A percentile compares a stretch with the other conserved stretches of the same genome.
These are phyloP conservation scores for Cladophialophora exuberans DNA, from an alignment of 2,329 filamentous ascomycete species.

Conservation along the genomic window DNA sequence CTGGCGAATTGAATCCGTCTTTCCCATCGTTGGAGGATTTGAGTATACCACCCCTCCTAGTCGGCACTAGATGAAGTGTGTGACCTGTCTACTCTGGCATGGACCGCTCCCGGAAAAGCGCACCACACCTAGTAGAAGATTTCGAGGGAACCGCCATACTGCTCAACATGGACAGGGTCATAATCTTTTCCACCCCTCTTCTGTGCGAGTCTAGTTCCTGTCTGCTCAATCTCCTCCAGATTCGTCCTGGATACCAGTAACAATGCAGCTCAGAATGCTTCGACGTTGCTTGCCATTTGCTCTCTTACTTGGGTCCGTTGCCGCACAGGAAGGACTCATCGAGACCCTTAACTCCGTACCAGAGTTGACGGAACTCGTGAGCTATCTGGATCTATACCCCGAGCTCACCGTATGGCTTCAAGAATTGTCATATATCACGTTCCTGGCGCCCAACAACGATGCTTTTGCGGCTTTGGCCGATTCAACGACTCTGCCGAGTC, in stretches of 20 bases:
- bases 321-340: conserved; percentile 13
- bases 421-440: conserved; percentile 55
- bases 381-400: conserved; percentile 11
- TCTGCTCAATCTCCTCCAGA: not conserved
- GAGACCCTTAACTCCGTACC: conserved; percentile 15
- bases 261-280: not conserved
- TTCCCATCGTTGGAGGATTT: not conserved
- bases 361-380: conserved; percentile 27
- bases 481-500: not conserved
- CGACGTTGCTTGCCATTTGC: not conserved
- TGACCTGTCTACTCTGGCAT: conserved; percentile 4
- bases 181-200: not conserved
- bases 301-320: conserved; percentile 1
- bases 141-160: not conserved
- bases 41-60: conserved; percentile 2
- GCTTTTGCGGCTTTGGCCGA: conserved; percentile 43
- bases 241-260: not conserved
- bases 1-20: conserved; percentile 1
- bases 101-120: conserved; percentile 2
- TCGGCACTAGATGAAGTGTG: not conserved
- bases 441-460: conserved; percentile 61
- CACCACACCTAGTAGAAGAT: not conserved
- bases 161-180: not conserved
- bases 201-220: not conserved
- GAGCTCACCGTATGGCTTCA: conserved; percentile 35